A percentile compares a stretch with the other conserved stretches of the same genome.
These are phyloP conservation scores for Trichoderma virens DNA, from an alignment of 495 filamentous ascomycete species.

Conservation along the genomic window DNA sequence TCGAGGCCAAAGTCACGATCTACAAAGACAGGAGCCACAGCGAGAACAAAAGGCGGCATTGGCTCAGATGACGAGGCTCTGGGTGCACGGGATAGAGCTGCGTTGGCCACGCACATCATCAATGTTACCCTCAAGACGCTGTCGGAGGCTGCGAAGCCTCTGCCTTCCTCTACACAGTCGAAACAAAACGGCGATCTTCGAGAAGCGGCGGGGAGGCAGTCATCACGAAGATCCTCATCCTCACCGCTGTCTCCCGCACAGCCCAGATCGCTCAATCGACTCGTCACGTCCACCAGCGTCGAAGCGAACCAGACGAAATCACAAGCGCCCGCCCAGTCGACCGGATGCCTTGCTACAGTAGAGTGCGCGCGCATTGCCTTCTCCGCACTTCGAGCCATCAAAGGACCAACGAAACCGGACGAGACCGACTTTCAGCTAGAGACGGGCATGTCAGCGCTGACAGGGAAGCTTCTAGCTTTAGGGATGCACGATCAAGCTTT, in stretches of 20 bases:
- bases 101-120: slow-evolving; percentile 74
- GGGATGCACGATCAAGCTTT: slow-evolving; percentile 67
- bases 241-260: slow-evolving; percentile 43
- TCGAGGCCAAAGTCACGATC: slow-evolving; percentile 29
- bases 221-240: slow-evolving; percentile 30
- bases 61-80: slow-evolving; percentile 27
- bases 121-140: slow-evolving; percentile 69
- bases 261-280: slow-evolving; percentile 45
- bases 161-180: slow-evolving; percentile 17
- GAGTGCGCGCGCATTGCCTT: slow-evolving; percentile 75
- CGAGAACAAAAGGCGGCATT: slow-evolving; percentile 11
- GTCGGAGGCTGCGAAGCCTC: slow-evolving; percentile 58
- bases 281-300: slow-evolving; percentile 36
- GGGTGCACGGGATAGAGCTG: slow-evolving; percentile 52
- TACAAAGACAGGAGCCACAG: slow-evolving; percentile 22
- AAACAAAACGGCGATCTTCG: slow-evolving; percentile 18
- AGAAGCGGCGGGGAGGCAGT: slow-evolving; percentile 18
- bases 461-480: slow-evolving; percentile 62
- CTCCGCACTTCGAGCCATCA: slow-evolving; percentile 54
- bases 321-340: slow-evolving; percentile 17
- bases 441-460: slow-evolving; percentile 69
- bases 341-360: slow-evolving; percentile 42
- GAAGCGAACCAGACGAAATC: slow-evolving; percentile 24
- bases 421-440: slow-evolving; percentile 69
- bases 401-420: slow-evolving; percentile 37